Base-by-base conservation (phyloP, 306 rosid genomes). In the Hippophae tibetana region DNA sequence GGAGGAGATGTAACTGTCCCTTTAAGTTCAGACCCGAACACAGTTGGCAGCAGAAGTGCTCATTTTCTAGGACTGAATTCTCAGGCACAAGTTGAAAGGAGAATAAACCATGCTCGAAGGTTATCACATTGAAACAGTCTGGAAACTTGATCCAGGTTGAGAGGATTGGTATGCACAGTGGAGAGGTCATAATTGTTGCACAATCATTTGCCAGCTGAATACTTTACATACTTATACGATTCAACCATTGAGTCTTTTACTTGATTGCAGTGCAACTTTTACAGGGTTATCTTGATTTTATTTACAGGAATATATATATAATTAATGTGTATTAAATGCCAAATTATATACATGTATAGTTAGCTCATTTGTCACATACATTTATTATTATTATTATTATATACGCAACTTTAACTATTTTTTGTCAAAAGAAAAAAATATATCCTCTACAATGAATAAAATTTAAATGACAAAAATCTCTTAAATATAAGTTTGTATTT, bases 31-130 rank as follows among this genome's bases (percentile, higher is more conserved):
- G 95, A 92, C 60, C 11, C 74, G 61, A 80, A 68, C 73, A 61
- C 99, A 9, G 75, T 69, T 25, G 96, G 96, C 10, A 81, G 86
- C 67, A 77, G 72, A 68, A 92, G 96, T 64, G 96, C 83, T 4
- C 99, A 74, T 70, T 72, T 88, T 80, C 70, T 75, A 18, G 96
- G 88, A 47, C 59, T 80, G 57, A 69, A 69, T 43, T 74, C 84
- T 7, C 75, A 58, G n/a, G 56, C 62, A 43, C 79, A 67, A 64
- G 79, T 78, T 14, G 74, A 73, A 68, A 69, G 81, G 53, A 73
- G 78, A 56, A 63, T 74, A 70, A 71, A 67, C 52, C 96, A 88
- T 80, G 80, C 93, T 73, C 95, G 94, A 7, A 80, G 42, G 67
- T 83, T 92, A 12, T 92, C 96, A 48, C 96, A 88, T 74, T 86